Base-by-base conservation (phyloP, 352 stramenopile species). In the Pythium aristosporum region DNA sequence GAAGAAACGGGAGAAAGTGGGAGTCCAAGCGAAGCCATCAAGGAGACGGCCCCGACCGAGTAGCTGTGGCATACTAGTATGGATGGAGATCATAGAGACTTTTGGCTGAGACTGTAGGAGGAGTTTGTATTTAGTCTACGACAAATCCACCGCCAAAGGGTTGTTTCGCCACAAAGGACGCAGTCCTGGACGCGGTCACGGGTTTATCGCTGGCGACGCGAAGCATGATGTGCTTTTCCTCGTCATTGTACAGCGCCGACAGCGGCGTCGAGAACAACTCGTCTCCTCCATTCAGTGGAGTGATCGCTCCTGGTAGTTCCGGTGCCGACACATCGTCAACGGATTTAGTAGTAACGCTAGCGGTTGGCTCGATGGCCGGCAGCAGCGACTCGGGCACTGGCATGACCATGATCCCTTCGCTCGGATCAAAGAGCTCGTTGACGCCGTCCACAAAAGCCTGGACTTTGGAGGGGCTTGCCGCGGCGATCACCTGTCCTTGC, bases 221-320 rank as follows among this genome's bases (percentile, higher is more conserved):
- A 5, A 75, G 80, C 68, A 92, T 89, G 55, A 91, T 58, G 2
- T 48, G 52, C 36, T 82, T 85, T 43, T 92, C 84, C 66, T 92
- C 84, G 37, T 87, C 76, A 30, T 88, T 87, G 64, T 91, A 92
- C 5, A 92, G 68, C 9, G 81, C 84, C 7, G 82, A 74, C 16
- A 92, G 61, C 15, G 84, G 84, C 32, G 81, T 87, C 15, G 78
- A 10, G 7, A 20, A 67, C 2, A 86, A 62, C 36, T 87, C 77
- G 10, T 73, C 70, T 6, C 57, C 25, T 36, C 10, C 42, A 39
- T 25, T 44, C 12, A 54, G 20, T 9, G 10, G 5, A 6, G 13
- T 20, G 3, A 57, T 28, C 2, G n/a, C 34, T 8, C 32, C 44
- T 44, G 61, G 43, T 34, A 46, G 2, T 56, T 48, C 55, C 1